Evolutionary conservation across 1,139 yeast species (phyloP), one percentile per base, ranked within the genome.

Genomic region (Yamadazyma mexicana): DNA sequence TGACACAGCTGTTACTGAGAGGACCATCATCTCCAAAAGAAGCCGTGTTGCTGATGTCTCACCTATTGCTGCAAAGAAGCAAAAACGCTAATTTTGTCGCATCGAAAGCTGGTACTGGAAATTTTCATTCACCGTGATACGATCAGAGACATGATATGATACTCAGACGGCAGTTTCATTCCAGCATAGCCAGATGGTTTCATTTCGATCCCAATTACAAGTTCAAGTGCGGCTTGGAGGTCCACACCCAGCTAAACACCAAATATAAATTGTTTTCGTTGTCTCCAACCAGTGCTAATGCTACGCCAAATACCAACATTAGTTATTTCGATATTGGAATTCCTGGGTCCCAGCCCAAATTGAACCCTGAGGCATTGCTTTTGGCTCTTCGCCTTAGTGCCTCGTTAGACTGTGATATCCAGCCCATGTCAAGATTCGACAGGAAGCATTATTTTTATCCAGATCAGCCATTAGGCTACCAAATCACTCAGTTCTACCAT

Each of bases 391-490:
- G 78, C 49, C 79, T 95, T 0, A 91, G 95, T 0, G 64, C 77
- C 2, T 88, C 95, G 0, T 62, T 91, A 38, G 72, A 82, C 34
- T 78, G 91, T 46, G 60, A 70, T 0, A 73, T 92, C 15, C 78
- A 79, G 44, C 48, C 62, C 0, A 50, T 58, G 9, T 84, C 92
- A 0, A 67, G 83, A 1, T 92, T 92, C 59, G 99, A 92, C 57
- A 69, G 99, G 47, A 92, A 92, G 59, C 99, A 92, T 59, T 92
- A 92, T 60, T 91, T 92, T 59, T 92, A 92, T 58, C 94, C 94
- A 1, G 99, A 92, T 59, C 98, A 92, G 60, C 98, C 98, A 0
- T 66, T 87, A 39, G 99, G 99, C 0, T 92, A 89, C 59, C 99
- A 92, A 58, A 83, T 92, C 40, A 92, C 99, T 0, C 99, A 92